Evolutionary conservation across 768 basidiomycete genomes (phyloP).

Genomic region (Mycena crocata): DNA sequence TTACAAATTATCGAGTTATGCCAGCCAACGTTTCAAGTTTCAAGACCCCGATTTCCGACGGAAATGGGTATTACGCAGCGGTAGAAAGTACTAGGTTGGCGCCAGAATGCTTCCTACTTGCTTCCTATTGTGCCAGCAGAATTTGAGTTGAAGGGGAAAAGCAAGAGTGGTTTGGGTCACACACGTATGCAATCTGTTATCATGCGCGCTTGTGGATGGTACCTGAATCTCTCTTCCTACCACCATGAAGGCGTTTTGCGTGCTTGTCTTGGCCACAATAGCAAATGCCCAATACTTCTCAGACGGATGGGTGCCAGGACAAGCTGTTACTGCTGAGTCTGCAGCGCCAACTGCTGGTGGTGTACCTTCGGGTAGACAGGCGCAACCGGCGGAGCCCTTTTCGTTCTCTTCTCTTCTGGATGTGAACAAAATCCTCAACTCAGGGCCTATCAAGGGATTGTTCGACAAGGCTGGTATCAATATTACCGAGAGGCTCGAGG

Average conservation of each 20-base stretch:
- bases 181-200: constrained; percentile 2
- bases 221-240: constrained; percentile 37
- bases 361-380: constrained; percentile 29
- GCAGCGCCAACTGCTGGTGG: constrained; percentile 35
- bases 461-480: constrained; percentile 76
- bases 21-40: background rate
- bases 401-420: constrained; percentile 47
- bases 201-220: constrained; percentile 7
- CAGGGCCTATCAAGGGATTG: constrained; percentile 64
- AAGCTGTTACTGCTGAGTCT: constrained; percentile 53
- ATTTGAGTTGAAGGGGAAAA: background rate
- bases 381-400: constrained; percentile 38
- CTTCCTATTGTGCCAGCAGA: constrained; percentile 6
- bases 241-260: constrained; percentile 64
- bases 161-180: background rate
- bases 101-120: background rate
- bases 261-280: constrained; percentile 48
- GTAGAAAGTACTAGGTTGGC: too few species aligned
- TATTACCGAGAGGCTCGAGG: constrained; percentile 65
- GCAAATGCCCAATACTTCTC: constrained; percentile 81
- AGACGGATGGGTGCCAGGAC: constrained; percentile 84
- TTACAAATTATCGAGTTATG: background rate
- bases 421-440: constrained; percentile 59
- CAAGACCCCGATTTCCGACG: background rate
- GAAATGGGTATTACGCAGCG: background rate